These are phyloP conservation scores for Artemisia argyi DNA, from an alignment of 129 eudicot genomes.

Conservation along the genomic window DNA sequence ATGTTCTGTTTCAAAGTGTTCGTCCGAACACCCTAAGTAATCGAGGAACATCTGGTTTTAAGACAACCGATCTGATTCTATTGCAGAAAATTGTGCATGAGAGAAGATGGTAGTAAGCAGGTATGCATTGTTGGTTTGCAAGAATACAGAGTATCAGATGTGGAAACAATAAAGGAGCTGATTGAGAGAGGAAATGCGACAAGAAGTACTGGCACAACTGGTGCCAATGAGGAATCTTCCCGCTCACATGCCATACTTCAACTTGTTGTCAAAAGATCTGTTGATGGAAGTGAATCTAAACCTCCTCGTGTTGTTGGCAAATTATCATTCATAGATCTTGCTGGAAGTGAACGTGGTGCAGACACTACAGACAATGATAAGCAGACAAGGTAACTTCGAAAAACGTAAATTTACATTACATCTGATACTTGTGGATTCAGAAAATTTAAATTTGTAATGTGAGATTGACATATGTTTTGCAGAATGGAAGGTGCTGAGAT, in stretches of 20 bases:
- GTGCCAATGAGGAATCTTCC: constrained; percentile 99
- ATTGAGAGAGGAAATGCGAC: constrained; percentile 92
- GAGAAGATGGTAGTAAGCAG: constrained; percentile 97
- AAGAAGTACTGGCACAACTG: constrained; percentile 97
- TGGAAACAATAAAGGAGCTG: constrained; percentile 88
- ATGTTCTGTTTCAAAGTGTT: too few species aligned
- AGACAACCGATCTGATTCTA: constrained; percentile 15
- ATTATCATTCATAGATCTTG: constrained; percentile 97
- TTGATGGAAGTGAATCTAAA: constrained; percentile 85
- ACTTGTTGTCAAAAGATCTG: constrained; percentile 71
- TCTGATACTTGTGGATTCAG: not conserved
- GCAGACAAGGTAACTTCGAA: constrained; percentile 69
- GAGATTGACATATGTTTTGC: constrained; percentile 30
- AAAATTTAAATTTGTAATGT: not conserved
- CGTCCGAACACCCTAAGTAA: not conserved
- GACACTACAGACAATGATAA: constrained; percentile 97
- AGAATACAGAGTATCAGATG: constrained; percentile 86
- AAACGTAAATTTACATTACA: not conserved
- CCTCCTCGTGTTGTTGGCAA: constrained; percentile 94
- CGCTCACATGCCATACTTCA: constrained; percentile 99
- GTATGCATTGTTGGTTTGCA: constrained; percentile 98
- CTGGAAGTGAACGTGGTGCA: constrained; percentile 99
- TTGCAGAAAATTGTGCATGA: constrained; percentile 86
- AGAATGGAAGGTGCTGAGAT: constrained; percentile 99
- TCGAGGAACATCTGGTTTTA: not conserved